Conservation (phyloP, 192 early-diverging fungal genomes). For the Geranomyces variabilis region DNA sequence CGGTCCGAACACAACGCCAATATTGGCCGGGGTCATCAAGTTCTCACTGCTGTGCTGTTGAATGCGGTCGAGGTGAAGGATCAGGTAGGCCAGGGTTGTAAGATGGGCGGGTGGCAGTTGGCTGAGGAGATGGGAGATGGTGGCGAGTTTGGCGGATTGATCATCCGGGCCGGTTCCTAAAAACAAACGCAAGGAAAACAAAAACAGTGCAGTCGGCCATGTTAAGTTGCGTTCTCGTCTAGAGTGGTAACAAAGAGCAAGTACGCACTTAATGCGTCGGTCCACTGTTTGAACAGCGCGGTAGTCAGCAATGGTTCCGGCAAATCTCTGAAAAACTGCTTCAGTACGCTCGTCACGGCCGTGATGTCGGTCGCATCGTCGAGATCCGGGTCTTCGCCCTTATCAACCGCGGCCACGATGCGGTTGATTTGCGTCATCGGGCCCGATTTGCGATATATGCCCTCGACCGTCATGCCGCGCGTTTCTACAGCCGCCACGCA, state of each 20-base stretch:
- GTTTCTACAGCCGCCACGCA: conserved; percentile 42
- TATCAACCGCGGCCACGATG: conserved; percentile 31
- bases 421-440: conserved; percentile 41
- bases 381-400: conserved; percentile 27
- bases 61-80: conserved; percentile 37
- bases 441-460: conserved; percentile 47
- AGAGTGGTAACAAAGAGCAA: no score
- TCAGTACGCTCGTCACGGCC: conserved; percentile 41
- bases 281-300: conserved; percentile 21
- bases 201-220: no score
- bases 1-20: conserved; percentile 51
- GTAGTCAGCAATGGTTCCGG: conserved; percentile 33
- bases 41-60: conserved; percentile 36
- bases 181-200: no score
- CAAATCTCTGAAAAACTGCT: conserved; percentile 45
- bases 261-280: conserved; percentile 19
- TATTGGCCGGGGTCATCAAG: conserved; percentile 46
- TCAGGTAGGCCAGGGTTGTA: conserved; percentile 36
- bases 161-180: background rate
- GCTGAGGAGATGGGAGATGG: conserved; percentile 11
- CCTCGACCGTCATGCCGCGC: conserved; percentile 43
- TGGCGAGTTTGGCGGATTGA: background rate
- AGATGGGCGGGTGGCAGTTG: conserved; percentile 32
- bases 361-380: conserved; percentile 31
- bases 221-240: no score